A percentile compares a stretch with the other conserved stretches of the same genome.
Conservation (phyloP, 495 filamentous ascomycete genomes). For the Penicillium coffeae region DNA sequence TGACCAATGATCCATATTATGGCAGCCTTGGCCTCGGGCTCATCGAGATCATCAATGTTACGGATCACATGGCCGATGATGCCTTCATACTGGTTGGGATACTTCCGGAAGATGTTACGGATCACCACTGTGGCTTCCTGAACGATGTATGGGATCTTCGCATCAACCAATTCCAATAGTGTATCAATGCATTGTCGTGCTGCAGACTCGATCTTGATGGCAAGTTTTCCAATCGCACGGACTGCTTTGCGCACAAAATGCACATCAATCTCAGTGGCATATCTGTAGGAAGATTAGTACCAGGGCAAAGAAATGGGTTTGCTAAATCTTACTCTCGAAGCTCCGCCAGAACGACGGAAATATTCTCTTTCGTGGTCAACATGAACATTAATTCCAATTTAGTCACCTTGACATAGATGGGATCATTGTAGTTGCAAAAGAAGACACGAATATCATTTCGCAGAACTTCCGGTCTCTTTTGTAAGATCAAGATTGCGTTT, state of each 20-base stretch:
- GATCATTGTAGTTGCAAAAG: constrained; percentile 99
- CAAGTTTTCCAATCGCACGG: constrained; percentile 94
- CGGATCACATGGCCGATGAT: constrained; percentile 95
- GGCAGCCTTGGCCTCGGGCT: constrained; percentile 98
- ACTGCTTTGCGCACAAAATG: constrained; percentile 98
- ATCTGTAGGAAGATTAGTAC: constrained; percentile 38
- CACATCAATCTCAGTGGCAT: constrained; percentile 97
- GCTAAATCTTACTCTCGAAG: constrained; percentile 67
- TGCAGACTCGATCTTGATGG: constrained; percentile 97
- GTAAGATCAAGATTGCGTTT: constrained; percentile 91
- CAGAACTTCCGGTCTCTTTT: constrained; percentile 88
- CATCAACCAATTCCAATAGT: constrained; percentile 87
- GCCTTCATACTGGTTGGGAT: constrained; percentile 95
- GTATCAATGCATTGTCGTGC: constrained; percentile 87
- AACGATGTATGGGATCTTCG: constrained; percentile 99
- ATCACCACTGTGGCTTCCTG: constrained; percentile 99
- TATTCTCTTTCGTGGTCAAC: constrained; percentile 95
- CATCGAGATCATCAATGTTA: constrained; percentile 93
- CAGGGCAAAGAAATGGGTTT: not conserved
- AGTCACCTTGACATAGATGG: constrained; percentile 99
- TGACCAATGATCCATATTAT: constrained; percentile 99
- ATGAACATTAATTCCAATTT: constrained; percentile 99
- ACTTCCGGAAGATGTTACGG: constrained; percentile 98
- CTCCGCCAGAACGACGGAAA: constrained; percentile 91
- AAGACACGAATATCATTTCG: constrained; percentile 97